phyloP scores from a whole-genome alignment of 768 basidiomycete genomes.

The Russula sp. region DNA sequence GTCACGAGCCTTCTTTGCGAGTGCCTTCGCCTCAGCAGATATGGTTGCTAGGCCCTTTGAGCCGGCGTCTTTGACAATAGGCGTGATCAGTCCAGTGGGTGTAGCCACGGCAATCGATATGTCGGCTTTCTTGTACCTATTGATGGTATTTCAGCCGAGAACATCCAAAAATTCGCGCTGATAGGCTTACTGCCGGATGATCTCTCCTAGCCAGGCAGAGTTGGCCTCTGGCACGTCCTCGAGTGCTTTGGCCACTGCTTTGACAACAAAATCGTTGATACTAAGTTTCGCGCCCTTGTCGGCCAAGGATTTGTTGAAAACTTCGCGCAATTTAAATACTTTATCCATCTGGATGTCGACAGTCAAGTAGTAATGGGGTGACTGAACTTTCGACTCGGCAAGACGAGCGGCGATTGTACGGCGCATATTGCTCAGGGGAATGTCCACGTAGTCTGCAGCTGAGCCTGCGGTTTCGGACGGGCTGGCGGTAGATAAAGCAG shows the following conservation, averaged over 20 bases:
- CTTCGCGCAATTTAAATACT: constrained; percentile 86
- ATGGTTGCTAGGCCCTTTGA: constrained; percentile 90
- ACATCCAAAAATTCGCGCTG: not conserved
- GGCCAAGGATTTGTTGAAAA: constrained; percentile 86
- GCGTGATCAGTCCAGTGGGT: constrained; percentile 92
- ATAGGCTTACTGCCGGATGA: constrained; percentile 81
- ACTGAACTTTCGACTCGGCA: constrained; percentile 85
- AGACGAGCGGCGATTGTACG: constrained; percentile 88
- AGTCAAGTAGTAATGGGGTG: constrained; percentile 98
- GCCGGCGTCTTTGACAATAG: constrained; percentile 91
- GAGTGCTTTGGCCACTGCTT: constrained; percentile 86
- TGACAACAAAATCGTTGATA: constrained; percentile 97
- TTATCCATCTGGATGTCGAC: constrained; percentile 96
- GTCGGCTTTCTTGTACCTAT: constrained; percentile 92
- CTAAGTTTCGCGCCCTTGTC: constrained; percentile 91
- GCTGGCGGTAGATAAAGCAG: constrained; percentile 41
- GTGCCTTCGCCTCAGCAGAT: constrained; percentile 84
- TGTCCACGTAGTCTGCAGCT: constrained; percentile 73
- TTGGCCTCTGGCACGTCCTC: constrained; percentile 96
- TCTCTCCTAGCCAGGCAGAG: constrained; percentile 95
- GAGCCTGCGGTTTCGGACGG: constrained; percentile 46
- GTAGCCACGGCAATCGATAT: constrained; percentile 97
- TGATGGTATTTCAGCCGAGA: constrained; percentile 3
- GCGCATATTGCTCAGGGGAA: constrained; percentile 90
- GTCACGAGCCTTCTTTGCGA: constrained; percentile 94